A percentile compares a stretch with the other conserved stretches of the same genome.
These are phyloP conservation scores for Endoconidiophora polonica DNA, from an alignment of 2,329 filamentous ascomycete species.

Conservation along the genomic window DNA sequence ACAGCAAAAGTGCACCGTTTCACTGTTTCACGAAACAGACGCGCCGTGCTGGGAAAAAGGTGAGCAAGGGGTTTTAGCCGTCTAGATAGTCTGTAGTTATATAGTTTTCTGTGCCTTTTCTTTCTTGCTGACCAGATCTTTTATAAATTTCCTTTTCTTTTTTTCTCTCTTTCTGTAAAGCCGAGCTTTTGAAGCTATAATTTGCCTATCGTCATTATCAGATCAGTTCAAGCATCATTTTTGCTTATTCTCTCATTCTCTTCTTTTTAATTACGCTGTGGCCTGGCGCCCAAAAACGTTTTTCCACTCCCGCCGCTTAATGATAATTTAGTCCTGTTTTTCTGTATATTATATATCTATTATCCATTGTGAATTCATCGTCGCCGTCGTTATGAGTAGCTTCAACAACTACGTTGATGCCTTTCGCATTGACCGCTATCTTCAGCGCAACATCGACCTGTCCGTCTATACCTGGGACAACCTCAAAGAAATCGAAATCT, in stretches of 20 bases:
- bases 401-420: conserved; percentile 1
- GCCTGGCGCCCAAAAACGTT: neutral
- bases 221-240: neutral
- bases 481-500: conserved; percentile 18
- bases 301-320: neutral
- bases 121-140: no score
- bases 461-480: conserved; percentile 12
- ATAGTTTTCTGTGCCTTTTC: no score
- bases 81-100: no score
- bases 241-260: neutral
- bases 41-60: no score
- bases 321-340: neutral
- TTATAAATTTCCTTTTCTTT: neutral
- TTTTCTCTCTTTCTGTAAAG: neutral
- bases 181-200: no score
- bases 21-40: no score
- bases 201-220: neutral
- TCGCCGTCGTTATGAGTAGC: neutral
- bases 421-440: conserved; percentile 10
- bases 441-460: conserved; percentile 5
- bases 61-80: no score
- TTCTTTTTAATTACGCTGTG: neutral
- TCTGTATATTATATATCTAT: neutral
- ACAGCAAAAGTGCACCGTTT: no score
- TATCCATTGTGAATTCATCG: neutral